A percentile compares a stretch with the other conserved stretches of the same genome.
These are phyloP conservation scores for Knoxdaviesia capensis DNA, from an alignment of 2,329 filamentous ascomycete species.

Conservation along the genomic window DNA sequence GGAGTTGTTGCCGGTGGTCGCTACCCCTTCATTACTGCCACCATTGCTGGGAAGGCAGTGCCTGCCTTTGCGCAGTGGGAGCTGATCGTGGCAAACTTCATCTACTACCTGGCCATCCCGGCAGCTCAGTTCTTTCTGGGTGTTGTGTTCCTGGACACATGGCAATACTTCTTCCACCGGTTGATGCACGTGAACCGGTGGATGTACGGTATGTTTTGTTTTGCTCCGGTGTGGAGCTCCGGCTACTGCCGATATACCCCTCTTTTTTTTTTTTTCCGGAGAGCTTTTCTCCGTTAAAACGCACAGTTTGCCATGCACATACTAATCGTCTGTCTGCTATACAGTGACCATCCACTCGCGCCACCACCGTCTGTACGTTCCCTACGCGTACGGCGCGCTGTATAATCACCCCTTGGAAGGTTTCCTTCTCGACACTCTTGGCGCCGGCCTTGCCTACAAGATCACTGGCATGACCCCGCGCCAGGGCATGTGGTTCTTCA, in stretches of 20 bases:
- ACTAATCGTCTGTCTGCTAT: slow-evolving; percentile 1
- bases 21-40: slow-evolving; percentile 52
- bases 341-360: slow-evolving; percentile 76
- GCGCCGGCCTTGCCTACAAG: slow-evolving; percentile 70
- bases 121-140: slow-evolving; percentile 57
- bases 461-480: slow-evolving; percentile 63
- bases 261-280: slow-evolving; percentile 11
- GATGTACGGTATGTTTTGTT: slow-evolving; percentile 59
- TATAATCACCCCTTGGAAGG: slow-evolving; percentile 96
- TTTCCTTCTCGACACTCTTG: slow-evolving; percentile 79
- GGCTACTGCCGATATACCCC: slow-evolving; percentile 27
- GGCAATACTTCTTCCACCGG: slow-evolving; percentile 96
- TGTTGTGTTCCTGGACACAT: slow-evolving; percentile 68
- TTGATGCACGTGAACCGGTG: slow-evolving; percentile 96
- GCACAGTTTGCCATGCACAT: neutral
- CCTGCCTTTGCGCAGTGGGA: slow-evolving; percentile 77
- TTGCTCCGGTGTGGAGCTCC: slow-evolving; percentile 8
- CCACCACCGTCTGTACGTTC: slow-evolving; percentile 92
- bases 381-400: slow-evolving; percentile 88
- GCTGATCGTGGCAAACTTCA: slow-evolving; percentile 45
- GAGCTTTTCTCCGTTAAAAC: neutral
- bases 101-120: slow-evolving; percentile 67
- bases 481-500: slow-evolving; percentile 80
- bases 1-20: slow-evolving; percentile 60
- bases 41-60: slow-evolving; percentile 31